A percentile compares a stretch with the other conserved stretches of the same genome.
phyloP scores from a whole-genome alignment of 371 early-diverging fungal species.

The Syncephalastrum racemosum region DNA sequence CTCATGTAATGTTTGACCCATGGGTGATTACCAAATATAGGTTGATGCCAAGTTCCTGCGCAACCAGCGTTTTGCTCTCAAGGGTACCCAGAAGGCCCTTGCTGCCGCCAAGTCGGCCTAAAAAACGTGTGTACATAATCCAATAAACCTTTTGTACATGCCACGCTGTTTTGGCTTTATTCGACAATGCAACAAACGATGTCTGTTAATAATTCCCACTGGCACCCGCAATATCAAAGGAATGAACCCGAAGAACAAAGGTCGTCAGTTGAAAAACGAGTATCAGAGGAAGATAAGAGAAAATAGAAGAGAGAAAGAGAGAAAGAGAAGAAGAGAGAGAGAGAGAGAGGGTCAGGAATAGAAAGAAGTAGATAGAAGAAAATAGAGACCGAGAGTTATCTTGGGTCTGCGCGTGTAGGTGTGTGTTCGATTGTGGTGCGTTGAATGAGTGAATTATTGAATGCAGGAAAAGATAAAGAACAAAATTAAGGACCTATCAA shows the following conservation, averaged over 20 bases:
- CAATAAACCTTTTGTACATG: constrained; percentile 6
- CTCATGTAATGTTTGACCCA: not conserved
- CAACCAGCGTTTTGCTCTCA: constrained; percentile 97
- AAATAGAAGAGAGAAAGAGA: not conserved
- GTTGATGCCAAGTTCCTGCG: constrained; percentile 97
- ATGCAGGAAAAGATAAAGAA: constrained; percentile 1
- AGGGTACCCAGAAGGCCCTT: constrained; percentile 57
- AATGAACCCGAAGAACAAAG: too few species aligned
- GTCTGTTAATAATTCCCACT: too few species aligned
- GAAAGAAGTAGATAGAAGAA: not conserved
- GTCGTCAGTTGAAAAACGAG: too few species aligned
- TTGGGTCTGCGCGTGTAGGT: too few species aligned
- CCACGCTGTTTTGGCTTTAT: constrained; percentile 5
- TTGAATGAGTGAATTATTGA: too few species aligned
- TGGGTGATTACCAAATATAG: constrained; percentile 25
- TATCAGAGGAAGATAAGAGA: too few species aligned
- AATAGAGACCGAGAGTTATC: not conserved
- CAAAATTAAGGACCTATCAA: not conserved
- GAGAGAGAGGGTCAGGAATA: constrained; percentile 1
- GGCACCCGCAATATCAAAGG: too few species aligned
- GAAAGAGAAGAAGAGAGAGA: constrained; percentile 4
- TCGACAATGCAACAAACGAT: constrained; percentile 5
- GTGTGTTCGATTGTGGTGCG: too few species aligned
- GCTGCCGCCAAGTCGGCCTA: constrained; percentile 22
- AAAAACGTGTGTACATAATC: not conserved